Evolutionary conservation across 495 filamentous ascomycete genomes (phyloP).

Genomic region (Cenococcum geophilum): DNA sequence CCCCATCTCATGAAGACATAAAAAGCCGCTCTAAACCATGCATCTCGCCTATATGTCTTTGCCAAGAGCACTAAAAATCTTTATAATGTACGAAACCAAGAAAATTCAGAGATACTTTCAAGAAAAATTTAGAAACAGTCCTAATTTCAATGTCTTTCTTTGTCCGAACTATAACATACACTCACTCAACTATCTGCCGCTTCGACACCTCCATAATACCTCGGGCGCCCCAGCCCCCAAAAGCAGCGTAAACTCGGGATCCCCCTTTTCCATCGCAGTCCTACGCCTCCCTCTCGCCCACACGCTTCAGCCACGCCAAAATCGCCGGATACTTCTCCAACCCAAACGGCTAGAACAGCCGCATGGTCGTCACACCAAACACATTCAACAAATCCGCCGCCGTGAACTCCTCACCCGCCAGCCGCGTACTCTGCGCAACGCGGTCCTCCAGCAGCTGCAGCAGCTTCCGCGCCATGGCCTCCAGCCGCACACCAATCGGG

Average conservation of each 20-base stretch:
- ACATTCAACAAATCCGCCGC: constrained; percentile 56
- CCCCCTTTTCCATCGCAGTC: constrained; percentile 41
- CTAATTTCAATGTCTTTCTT: too few relatives aligned
- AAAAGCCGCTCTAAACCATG: too few relatives aligned
- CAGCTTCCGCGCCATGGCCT: constrained; percentile 25
- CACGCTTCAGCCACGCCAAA: constrained; percentile 44
- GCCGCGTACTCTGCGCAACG: constrained; percentile 43
- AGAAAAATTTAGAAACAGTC: too few relatives aligned
- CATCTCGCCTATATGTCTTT: too few relatives aligned
- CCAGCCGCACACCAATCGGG: not conserved
- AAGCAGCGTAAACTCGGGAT: constrained; percentile 29
- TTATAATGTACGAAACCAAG: too few relatives aligned
- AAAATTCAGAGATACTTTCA: too few relatives aligned
- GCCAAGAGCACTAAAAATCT: too few relatives aligned
- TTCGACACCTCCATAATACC: too few relatives aligned
- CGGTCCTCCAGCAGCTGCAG: constrained; percentile 43
- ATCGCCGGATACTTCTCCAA: constrained; percentile 42
- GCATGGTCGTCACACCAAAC: constrained; percentile 49
- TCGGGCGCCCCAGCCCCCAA: not conserved
- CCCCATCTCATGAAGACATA: too few relatives aligned
- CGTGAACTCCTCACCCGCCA: constrained; percentile 53
- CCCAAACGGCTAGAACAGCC: constrained; percentile 42
- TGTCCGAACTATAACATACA: too few relatives aligned
- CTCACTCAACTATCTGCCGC: too few relatives aligned
- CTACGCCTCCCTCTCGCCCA: constrained; percentile 38